A percentile compares a stretch with the other conserved stretches of the same genome.
These are phyloP conservation scores for Elsinoe perseae DNA, from an alignment of 2,329 filamentous ascomycete genomes.

Conservation along the genomic window DNA sequence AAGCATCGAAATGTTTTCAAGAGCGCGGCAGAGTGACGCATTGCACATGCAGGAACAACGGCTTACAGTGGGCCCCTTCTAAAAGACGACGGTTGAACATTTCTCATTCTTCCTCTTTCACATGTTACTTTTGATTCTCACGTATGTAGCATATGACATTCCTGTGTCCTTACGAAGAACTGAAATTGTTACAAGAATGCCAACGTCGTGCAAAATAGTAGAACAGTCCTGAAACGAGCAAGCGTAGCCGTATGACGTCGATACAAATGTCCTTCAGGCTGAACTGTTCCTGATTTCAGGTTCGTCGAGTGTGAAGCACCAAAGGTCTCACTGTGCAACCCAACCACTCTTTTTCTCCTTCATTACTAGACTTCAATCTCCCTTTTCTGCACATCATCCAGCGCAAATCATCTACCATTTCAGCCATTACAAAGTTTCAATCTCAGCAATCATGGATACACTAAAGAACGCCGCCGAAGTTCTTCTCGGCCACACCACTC, in stretches of 20 bases:
- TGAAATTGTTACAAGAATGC: neutral
- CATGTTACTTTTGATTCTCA: neutral
- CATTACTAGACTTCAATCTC: neutral
- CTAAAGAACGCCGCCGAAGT: constrained; percentile 16
- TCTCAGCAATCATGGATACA: constrained; percentile 10
- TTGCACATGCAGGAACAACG: constrained; percentile 6
- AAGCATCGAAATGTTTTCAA: neutral
- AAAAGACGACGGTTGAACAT: neutral
- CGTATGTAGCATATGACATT: neutral
- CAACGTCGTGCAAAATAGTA: constrained; percentile 3
- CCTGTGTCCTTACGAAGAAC: neutral
- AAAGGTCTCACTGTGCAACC: constrained; percentile 11
- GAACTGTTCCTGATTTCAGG: constrained; percentile 9
- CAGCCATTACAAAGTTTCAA: neutral
- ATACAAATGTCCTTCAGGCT: constrained; percentile 1
- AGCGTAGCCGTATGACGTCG: constrained; percentile 4
- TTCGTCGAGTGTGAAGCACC: constrained; percentile 9
- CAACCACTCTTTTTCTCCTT: constrained; percentile 5
- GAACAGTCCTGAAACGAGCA: constrained; percentile 8
- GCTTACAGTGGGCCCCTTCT: neutral
- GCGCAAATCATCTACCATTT: constrained; percentile 5
- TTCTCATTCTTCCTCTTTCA: neutral
- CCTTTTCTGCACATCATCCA: constrained; percentile 1
- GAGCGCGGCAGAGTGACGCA: neutral
- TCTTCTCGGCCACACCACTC: constrained; percentile 12